These are phyloP conservation scores for Trametes punicea DNA, from an alignment of 768 basidiomycete genomes.

Conservation along the genomic window DNA sequence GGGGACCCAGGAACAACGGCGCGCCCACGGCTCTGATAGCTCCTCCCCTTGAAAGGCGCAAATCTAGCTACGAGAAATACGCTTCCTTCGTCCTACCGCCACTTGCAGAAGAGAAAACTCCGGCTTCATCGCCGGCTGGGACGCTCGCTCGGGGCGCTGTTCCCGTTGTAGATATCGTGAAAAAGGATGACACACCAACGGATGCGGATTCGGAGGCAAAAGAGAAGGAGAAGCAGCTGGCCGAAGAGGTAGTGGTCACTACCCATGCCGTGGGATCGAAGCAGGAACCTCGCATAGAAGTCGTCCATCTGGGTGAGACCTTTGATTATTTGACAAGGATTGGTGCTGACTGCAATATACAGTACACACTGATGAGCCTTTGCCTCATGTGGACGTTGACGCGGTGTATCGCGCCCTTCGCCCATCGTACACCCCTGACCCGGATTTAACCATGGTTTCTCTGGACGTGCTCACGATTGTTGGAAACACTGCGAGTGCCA, in stretches of 20 bases:
- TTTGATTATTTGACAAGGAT: neutral
- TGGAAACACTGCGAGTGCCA: conserved; percentile 44
- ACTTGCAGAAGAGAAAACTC: conserved; percentile 65
- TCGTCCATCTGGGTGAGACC: conserved; percentile 16
- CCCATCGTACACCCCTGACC: conserved; percentile 25
- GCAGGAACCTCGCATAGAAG: neutral
- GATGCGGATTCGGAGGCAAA: neutral
- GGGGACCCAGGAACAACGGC: conserved; percentile 19
- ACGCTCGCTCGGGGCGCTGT: conserved; percentile 42
- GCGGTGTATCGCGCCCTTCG: conserved; percentile 38
- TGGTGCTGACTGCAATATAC: neutral
- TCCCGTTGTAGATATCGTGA: neutral
- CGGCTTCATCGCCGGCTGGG: conserved; percentile 48
- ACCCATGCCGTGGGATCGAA: neutral
- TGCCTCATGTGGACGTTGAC: conserved; percentile 49
- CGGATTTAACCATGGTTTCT: conserved; percentile 56
- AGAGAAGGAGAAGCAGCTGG: neutral
- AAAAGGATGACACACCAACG: neutral
- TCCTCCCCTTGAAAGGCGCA: conserved; percentile 50
- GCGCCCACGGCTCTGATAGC: neutral
- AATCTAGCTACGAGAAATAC: conserved; percentile 66
- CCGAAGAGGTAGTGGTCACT: neutral
- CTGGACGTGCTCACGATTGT: conserved; percentile 65
- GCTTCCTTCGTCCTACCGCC: conserved; percentile 61
- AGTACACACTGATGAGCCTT: conserved; percentile 42